phyloP scores from a whole-genome alignment of 1,284 basidiomycete species.

The Paramarasmius palmivorus region DNA sequence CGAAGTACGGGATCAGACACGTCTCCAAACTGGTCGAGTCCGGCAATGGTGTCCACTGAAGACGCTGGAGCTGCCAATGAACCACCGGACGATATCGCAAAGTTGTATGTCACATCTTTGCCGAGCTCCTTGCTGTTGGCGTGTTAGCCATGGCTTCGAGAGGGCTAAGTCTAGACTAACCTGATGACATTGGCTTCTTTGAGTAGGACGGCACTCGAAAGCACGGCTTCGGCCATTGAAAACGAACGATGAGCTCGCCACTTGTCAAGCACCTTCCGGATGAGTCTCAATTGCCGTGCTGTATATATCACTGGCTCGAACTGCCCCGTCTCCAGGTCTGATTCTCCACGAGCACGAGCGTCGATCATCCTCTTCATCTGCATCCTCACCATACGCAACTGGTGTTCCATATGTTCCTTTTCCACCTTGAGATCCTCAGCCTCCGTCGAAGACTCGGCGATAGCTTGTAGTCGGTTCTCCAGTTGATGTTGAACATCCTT shows the following conservation, averaged over 20 bases:
- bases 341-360: constrained; percentile 76
- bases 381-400: constrained; percentile 76
- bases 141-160: constrained; percentile 5
- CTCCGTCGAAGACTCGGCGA: constrained; percentile 67
- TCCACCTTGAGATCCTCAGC: constrained; percentile 84
- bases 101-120: constrained; percentile 90
- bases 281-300: constrained; percentile 78
- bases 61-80: constrained; percentile 81
- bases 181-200: constrained; percentile 96
- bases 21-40: constrained; percentile 90
- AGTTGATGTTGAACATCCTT: constrained; percentile 73
- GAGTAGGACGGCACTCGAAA: constrained; percentile 84
- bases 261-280: constrained; percentile 76
- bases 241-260: constrained; percentile 87
- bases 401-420: constrained; percentile 89
- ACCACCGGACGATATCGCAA: constrained; percentile 84
- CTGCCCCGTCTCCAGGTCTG: constrained; percentile 55
- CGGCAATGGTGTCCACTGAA: constrained; percentile 83
- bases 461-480: constrained; percentile 73
- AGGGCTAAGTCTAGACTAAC: constrained; percentile 39
- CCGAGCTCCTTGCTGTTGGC: constrained; percentile 73
- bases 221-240: constrained; percentile 88
- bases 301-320: constrained; percentile 83
- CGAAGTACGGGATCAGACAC: constrained; percentile 79
- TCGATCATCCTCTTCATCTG: constrained; percentile 85